Evolutionary conservation across 208 protist genomes (phyloP).

Genomic region (Trypanosoma cruzi): DNA sequence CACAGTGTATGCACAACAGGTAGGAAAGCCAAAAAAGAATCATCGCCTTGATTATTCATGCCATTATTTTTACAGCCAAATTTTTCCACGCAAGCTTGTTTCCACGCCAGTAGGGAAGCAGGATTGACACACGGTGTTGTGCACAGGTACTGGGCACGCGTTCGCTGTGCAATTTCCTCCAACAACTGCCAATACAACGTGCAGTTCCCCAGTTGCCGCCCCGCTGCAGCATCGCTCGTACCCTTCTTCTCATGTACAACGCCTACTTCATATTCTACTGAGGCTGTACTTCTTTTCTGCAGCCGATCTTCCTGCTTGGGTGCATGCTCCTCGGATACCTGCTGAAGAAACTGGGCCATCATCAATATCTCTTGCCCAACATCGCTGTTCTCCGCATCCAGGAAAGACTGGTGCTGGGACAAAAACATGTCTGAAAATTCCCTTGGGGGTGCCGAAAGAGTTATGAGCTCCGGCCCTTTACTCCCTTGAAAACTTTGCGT

Average conservation of each 20-base stretch:
- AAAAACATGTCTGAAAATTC: constrained; percentile 11
- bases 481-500: background rate
- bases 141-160: constrained; percentile 8
- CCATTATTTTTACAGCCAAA: background rate
- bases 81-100: background rate
- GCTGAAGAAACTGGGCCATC: constrained; percentile 9
- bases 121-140: constrained; percentile 6
- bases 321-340: background rate
- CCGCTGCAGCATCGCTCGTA: background rate
- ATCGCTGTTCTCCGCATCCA: background rate
- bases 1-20: constrained; percentile 2
- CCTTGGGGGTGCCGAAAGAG: background rate
- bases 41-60: background rate
- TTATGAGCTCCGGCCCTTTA: background rate
- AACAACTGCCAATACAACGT: background rate
- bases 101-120: background rate
- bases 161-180: constrained; percentile 1
- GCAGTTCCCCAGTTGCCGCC: too few species aligned
- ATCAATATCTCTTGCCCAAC: constrained; percentile 1
- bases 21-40: background rate
- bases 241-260: background rate
- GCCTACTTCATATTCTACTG: background rate
- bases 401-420: background rate
- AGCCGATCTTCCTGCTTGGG: background rate
- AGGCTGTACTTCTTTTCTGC: background rate